Evolutionary conservation across 495 filamentous ascomycete genomes (phyloP), one percentile per base, ranked within the genome.

Genomic region (Neohortaea acidophila): DNA sequence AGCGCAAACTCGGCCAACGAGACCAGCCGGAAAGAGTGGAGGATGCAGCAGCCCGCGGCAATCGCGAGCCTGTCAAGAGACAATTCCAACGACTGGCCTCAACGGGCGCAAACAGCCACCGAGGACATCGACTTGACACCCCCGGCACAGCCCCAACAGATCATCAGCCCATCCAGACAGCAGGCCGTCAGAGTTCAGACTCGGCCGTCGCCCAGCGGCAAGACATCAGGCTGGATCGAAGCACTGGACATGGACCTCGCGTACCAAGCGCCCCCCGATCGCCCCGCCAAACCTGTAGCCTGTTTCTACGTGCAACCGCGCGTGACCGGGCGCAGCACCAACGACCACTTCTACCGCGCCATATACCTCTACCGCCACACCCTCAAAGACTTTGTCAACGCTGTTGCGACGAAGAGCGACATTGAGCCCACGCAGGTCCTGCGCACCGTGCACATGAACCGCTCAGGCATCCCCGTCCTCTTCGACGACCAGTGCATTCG

Each of bases 401-500:
- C 71, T 39, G 72, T 94, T 19, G 77, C 83, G 2, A 53, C 63
- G 21, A 94, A 94, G 59, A 81, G 75, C 51, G 68, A 76, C 12
- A 69, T 97, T 38, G 81, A 94, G 35, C 67, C 78, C 0, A 56
- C 61, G 2, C 69, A 67, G 21, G 71, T 96, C 27, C 56, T 73
- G 10, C 75, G 79, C 21, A 75, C 77, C 1, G 56, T 93, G 17
- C 81, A 68, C 24, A 62, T 86, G 40, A 77, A 79, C 18, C 59
- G 69, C 17, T 70, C 72, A 39, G 84, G 85, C 0, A 55, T 94
- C 3, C 72, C 80, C 46, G 77, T 97, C 31, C 74, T 86, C 54
- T 67, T 96, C 37, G 89, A 97, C 55, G 82, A 97, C 44, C 84
- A 94, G 33, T 75, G 89, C 21, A 74, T 97, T 14, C 70, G 70